Evolutionary conservation across 495 filamentous ascomycete species (phyloP).

Genomic region (Platismatia glauca): DNA sequence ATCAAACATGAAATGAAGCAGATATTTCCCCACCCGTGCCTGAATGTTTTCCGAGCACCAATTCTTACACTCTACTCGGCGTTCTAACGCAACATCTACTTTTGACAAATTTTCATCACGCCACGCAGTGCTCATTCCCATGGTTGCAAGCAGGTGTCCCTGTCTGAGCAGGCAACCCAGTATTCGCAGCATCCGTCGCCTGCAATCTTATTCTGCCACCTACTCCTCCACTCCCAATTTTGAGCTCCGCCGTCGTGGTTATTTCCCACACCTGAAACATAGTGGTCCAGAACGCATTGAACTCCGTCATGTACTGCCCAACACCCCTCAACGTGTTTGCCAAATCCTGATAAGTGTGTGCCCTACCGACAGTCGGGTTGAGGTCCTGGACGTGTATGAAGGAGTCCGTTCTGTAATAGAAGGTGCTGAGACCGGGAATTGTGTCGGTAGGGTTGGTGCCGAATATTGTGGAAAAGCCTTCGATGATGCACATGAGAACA

Average conservation of each 20-base stretch:
- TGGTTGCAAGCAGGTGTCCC: background rate
- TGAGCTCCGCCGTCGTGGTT: background rate
- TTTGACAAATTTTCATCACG: background rate
- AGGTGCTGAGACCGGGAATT: background rate
- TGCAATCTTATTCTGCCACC: background rate
- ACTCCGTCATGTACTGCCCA: constrained; percentile 3
- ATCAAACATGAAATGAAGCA: background rate
- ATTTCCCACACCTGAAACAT: constrained; percentile 8
- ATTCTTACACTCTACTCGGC: background rate
- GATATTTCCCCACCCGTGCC: background rate
- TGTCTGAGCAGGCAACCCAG: background rate
- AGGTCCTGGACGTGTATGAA: constrained; percentile 9
- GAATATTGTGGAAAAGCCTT: constrained; percentile 1
- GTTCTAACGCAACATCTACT: background rate
- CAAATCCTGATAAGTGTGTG: constrained; percentile 4
- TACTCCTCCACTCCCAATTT: constrained; percentile 6
- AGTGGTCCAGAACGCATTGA: background rate
- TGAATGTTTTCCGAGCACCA: background rate
- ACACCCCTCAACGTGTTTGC: constrained; percentile 5
- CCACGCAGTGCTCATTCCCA: background rate
- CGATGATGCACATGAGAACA: constrained; percentile 12
- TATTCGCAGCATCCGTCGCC: background rate
- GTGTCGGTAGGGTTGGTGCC: background rate
- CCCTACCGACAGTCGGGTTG: background rate
- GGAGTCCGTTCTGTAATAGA: background rate